Conservation (phyloP, 352 stramenopile genomes). For the Pythium diclinum region DNA sequence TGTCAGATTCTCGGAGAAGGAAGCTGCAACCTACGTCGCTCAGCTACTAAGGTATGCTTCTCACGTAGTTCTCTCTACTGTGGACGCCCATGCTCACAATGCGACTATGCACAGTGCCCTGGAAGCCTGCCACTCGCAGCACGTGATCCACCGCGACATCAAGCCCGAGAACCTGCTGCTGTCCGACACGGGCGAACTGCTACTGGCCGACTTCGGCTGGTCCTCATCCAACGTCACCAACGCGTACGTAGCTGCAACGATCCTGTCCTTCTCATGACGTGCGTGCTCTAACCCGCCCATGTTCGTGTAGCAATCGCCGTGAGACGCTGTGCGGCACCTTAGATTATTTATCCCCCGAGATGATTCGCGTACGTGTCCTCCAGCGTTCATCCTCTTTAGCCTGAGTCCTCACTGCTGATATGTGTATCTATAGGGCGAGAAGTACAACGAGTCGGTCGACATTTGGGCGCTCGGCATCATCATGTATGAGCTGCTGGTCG, state of each 20-base stretch:
- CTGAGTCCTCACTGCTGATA: not conserved
- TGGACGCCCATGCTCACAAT: not conserved
- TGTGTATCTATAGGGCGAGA: constrained; percentile 63
- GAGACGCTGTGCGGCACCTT: constrained; percentile 98
- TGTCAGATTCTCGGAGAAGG: constrained; percentile 54
- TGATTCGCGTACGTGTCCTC: constrained; percentile 90
- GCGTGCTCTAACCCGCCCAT: not conserved
- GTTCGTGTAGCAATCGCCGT: constrained; percentile 62
- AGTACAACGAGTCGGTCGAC: constrained; percentile 98
- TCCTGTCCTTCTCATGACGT: not conserved
- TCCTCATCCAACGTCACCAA: constrained; percentile 86
- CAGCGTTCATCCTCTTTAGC: not conserved
- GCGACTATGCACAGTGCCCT: constrained; percentile 35
- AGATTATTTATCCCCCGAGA: constrained; percentile 99
- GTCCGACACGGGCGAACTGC: constrained; percentile 88
- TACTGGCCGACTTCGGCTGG: constrained; percentile 99
- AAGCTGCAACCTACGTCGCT: constrained; percentile 62
- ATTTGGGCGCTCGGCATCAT: constrained; percentile 99
- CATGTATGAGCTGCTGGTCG: constrained; percentile 98
- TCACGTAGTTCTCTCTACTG: constrained; percentile 16
- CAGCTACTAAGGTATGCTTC: constrained; percentile 54
- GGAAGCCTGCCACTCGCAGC: constrained; percentile 72
- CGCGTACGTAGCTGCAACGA: constrained; percentile 31
- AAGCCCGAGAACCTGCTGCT: constrained; percentile 95
- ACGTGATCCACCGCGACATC: constrained; percentile 93